phyloP scores from a whole-genome alignment of 202 grass and related monocot species.

The Dendrocalamus latiflorus region DNA sequence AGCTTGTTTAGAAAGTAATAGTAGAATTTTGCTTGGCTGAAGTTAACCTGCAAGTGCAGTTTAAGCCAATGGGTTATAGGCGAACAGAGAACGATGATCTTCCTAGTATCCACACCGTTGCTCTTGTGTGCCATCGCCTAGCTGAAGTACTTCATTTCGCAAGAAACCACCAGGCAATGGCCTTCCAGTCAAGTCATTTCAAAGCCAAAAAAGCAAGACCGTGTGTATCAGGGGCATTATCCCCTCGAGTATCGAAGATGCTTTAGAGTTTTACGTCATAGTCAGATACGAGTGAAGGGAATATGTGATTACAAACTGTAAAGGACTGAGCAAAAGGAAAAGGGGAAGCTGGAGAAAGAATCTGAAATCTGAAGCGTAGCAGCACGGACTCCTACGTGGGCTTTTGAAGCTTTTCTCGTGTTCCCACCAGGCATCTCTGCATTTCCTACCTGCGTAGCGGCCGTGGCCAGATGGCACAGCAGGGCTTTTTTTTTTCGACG shows the following conservation, averaged over 20 bases:
- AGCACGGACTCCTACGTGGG: neutral
- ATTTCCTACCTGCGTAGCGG: neutral
- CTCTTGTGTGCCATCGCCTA: neutral
- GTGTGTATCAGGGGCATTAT: neutral
- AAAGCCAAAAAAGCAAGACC: neutral
- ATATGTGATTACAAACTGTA: conserved; percentile 19
- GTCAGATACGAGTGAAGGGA: neutral
- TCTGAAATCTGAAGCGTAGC: neutral
- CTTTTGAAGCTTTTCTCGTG: neutral
- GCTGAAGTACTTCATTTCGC: no score
- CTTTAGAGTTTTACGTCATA: neutral
- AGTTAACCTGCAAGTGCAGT: neutral
- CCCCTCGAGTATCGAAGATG: no score
- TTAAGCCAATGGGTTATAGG: no score
- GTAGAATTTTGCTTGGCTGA: neutral
- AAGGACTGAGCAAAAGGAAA: conserved; percentile 23
- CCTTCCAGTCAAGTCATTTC: neutral
- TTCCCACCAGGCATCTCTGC: neutral
- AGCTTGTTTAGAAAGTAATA: neutral
- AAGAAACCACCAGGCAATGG: neutral
- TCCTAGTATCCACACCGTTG: neutral
- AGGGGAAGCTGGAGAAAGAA: conserved; percentile 20
- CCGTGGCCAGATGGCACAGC: neutral
- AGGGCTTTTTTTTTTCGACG: neutral
- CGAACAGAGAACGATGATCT: neutral